These are phyloP conservation scores for Clitopilus hobsonii DNA, from an alignment of 768 basidiomycete genomes.

Conservation along the genomic window DNA sequence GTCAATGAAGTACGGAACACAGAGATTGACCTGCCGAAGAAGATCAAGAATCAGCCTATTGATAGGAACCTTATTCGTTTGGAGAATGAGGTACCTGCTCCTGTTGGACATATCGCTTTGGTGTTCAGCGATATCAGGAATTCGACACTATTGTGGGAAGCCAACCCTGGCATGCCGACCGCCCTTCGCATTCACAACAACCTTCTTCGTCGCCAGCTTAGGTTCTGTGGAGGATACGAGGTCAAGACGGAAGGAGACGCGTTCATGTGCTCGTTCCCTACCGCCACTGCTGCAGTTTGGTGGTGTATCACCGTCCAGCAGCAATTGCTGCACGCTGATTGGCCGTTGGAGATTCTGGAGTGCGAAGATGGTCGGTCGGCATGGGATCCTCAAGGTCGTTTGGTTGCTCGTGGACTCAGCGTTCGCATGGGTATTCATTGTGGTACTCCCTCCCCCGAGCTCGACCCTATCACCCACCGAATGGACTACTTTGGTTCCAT, in stretches of 20 bases:
- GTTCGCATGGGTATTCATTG: constrained; percentile 98
- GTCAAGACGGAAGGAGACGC: constrained; percentile 99
- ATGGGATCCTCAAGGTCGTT: constrained; percentile 54
- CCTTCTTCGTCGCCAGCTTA: constrained; percentile 78
- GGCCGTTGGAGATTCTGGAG: constrained; percentile 93
- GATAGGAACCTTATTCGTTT: constrained; percentile 62
- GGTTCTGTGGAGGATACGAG: constrained; percentile 93
- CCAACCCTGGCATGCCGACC: constrained; percentile 90
- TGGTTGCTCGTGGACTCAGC: constrained; percentile 84
- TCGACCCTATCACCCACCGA: constrained; percentile 84
- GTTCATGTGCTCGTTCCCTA: constrained; percentile 98
- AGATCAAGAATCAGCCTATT: constrained; percentile 44
- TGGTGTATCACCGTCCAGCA: constrained; percentile 88
- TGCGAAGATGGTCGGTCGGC: constrained; percentile 87
- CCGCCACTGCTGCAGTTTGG: constrained; percentile 78
- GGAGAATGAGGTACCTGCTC: constrained; percentile 76
- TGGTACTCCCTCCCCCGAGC: constrained; percentile 84
- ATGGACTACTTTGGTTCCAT: constrained; percentile 99
- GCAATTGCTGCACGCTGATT: constrained; percentile 73
- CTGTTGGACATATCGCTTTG: constrained; percentile 82
- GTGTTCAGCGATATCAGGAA: constrained; percentile 98
- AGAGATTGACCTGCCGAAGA: constrained; percentile 32
- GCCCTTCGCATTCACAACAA: constrained; percentile 90
- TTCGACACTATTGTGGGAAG: constrained; percentile 95
- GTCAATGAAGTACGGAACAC: constrained; percentile 65